A percentile compares a stretch with the other conserved stretches of the same genome.
phyloP scores from a whole-genome alignment of 129 eudicot genomes.

The Kitagawia praeruptora region DNA sequence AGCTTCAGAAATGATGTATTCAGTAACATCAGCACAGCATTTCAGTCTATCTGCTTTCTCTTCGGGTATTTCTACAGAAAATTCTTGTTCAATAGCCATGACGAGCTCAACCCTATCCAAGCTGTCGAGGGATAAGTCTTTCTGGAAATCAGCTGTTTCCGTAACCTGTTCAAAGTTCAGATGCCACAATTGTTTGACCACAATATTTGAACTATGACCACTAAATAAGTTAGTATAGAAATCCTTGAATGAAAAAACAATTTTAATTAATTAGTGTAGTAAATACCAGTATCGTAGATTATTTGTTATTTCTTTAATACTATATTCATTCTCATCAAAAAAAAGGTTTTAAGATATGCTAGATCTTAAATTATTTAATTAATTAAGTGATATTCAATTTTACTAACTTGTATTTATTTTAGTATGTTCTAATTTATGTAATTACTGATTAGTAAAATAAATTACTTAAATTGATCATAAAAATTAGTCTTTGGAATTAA shows the following conservation, averaged over 20 bases:
- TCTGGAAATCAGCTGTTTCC: slow-evolving; percentile 64
- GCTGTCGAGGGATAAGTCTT: slow-evolving; percentile 86
- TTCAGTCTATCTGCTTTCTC: slow-evolving; percentile 64
- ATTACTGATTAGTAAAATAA: too few relatives aligned
- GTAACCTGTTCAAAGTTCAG: slow-evolving; percentile 47
- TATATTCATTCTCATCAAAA: too few relatives aligned
- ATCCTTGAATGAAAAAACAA: too few relatives aligned
- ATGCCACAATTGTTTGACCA: neutral
- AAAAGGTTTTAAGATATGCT: too few relatives aligned
- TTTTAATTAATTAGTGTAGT: too few relatives aligned
- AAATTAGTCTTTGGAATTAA: neutral
- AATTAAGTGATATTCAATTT: neutral
- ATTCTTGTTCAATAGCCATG: slow-evolving; percentile 93
- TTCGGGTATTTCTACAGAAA: slow-evolving; percentile 80
- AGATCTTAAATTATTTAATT: neutral
- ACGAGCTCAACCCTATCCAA: slow-evolving; percentile 88
- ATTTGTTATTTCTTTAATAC: too few relatives aligned
- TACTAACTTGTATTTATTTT: neutral
- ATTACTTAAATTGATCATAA: neutral
- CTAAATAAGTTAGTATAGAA: neutral
- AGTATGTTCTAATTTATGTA: too few relatives aligned
- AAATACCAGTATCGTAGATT: too few relatives aligned
- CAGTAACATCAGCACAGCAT: slow-evolving; percentile 74
- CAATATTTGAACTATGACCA: neutral
- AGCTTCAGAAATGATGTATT: slow-evolving; percentile 41